Conservation (phyloP, 106 monocot species). For the Dendrobium officinale region DNA sequence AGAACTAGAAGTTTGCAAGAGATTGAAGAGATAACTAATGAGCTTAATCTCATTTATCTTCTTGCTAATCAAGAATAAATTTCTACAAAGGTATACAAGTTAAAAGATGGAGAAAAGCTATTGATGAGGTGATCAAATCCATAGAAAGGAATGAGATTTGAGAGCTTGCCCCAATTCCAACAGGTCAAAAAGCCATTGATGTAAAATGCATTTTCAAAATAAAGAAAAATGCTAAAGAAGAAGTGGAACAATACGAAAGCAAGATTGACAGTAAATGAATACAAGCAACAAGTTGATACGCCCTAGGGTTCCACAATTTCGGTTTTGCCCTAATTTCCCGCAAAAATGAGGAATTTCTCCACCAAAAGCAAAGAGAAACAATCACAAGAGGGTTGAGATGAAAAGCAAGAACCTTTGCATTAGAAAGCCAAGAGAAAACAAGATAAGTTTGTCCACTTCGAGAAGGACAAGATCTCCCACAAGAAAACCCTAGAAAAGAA, state of each 20-base stretch:
- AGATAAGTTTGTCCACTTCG: too few species aligned
- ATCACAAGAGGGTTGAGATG: too few species aligned
- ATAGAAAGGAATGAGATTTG: slow-evolving; percentile 2
- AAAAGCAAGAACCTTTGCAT: too few species aligned
- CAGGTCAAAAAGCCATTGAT: background rate
- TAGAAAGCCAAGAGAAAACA: too few species aligned
- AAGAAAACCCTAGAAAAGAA: too few species aligned
- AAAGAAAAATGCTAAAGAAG: background rate
- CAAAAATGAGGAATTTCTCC: too few species aligned
- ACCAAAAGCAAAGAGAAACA: too few species aligned
- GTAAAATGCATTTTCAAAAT: background rate
- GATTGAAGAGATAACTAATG: background rate
- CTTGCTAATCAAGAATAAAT: background rate
- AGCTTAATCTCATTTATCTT: background rate
- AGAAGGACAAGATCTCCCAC: too few species aligned
- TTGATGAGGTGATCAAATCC: background rate
- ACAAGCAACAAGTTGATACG: background rate
- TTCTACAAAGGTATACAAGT: background rate
- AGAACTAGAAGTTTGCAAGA: background rate
- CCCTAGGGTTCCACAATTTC: too few species aligned
- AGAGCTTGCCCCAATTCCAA: background rate
- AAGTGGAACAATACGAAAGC: background rate
- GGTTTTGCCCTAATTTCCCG: too few species aligned
- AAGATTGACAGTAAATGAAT: background rate
- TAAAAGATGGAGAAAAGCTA: background rate